These are phyloP conservation scores for Populus davidiana DNA, from an alignment of 345 rosid species.

Conservation along the genomic window DNA sequence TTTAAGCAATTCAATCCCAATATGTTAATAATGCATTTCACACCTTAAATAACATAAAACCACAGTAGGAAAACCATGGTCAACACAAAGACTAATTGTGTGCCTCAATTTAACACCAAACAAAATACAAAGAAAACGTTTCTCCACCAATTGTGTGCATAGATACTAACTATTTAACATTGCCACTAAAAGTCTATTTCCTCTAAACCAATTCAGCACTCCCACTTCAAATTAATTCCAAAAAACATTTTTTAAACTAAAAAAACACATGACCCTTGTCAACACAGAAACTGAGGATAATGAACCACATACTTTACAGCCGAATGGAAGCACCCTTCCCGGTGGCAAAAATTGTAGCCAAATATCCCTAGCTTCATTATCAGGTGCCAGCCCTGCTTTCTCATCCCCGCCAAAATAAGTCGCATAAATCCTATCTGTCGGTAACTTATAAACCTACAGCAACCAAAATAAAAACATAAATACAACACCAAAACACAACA, in stretches of 20 bases:
- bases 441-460: conserved; percentile 68
- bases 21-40: no score
- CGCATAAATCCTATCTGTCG: conserved; percentile 76
- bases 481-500: neutral
- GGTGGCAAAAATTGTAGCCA: conserved; percentile 83
- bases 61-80: no score
- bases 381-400: conserved; percentile 79
- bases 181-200: no score
- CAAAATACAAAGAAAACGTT: no score
- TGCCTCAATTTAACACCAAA: no score
- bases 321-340: conserved; percentile 79
- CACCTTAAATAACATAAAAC: no score
- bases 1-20: neutral
- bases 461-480: neutral
- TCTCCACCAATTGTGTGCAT: no score
- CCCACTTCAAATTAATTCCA: no score
- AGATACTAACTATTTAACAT: no score
- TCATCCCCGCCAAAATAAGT: conserved; percentile 99
- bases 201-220: no score
- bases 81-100: no score
- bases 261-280: neutral
- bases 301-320: conserved; percentile 65
- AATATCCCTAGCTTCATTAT: conserved; percentile 74
- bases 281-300: neutral
- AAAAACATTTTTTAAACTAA: no score